Evolutionary conservation across 768 basidiomycete genomes (phyloP).

Genomic region (Leccinum sublutescens): DNA sequence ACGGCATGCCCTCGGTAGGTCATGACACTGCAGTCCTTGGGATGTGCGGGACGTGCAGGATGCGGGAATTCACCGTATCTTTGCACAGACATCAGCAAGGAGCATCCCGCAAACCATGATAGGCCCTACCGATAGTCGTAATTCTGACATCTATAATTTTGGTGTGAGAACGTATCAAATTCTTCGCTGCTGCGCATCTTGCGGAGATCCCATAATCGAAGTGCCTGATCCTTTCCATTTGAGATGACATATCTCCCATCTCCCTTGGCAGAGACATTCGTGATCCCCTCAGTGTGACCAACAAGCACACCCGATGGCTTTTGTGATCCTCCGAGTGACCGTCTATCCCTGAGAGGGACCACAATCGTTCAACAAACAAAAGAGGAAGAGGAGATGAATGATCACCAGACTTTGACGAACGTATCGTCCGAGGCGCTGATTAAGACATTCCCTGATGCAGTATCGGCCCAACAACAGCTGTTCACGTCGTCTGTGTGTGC

Average conservation of each 20-base stretch:
- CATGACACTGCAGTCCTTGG: slow-evolving; percentile 92
- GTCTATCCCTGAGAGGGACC: slow-evolving; percentile 44
- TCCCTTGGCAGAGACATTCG: slow-evolving; percentile 92
- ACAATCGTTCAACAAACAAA: not conserved
- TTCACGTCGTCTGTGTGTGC: slow-evolving; percentile 94
- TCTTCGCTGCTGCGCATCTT: slow-evolving; percentile 82
- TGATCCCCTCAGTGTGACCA: slow-evolving; percentile 95
- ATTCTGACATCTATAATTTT: slow-evolving; percentile 52
- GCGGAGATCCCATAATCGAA: slow-evolving; percentile 90
- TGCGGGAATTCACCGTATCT: slow-evolving; percentile 69
- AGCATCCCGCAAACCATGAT: not conserved
- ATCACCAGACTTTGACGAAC: slow-evolving; percentile 92
- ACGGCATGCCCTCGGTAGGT: slow-evolving; percentile 92
- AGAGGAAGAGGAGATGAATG: not conserved
- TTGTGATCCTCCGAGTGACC: slow-evolving; percentile 44
- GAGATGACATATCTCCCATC: slow-evolving; percentile 95
- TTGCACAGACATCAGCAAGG: slow-evolving; percentile 11
- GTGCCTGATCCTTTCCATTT: slow-evolving; percentile 93
- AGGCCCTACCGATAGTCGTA: slow-evolving; percentile 81
- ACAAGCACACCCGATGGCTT: slow-evolving; percentile 92
- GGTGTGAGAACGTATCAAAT: slow-evolving; percentile 51
- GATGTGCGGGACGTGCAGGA: slow-evolving; percentile 65
- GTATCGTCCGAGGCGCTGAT: slow-evolving; percentile 95
- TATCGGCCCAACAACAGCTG: slow-evolving; percentile 95
- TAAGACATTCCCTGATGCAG: slow-evolving; percentile 87